Evolutionary conservation across 129 eudicot species (phyloP).

Genomic region (Dittrichia graveolens): DNA sequence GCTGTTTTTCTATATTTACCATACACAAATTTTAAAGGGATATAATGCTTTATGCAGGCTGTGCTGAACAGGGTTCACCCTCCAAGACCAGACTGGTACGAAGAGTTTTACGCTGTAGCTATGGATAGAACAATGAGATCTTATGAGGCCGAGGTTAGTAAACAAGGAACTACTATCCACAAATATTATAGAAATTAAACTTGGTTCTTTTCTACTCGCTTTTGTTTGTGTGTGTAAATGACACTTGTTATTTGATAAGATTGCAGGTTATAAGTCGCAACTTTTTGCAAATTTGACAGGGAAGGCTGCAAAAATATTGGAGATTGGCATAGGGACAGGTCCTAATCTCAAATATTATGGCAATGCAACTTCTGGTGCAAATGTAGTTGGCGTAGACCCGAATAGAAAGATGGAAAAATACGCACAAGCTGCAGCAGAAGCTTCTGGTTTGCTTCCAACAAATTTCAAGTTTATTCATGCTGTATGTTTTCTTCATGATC

Average conservation of each 20-base stretch:
- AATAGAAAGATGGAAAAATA: slow-evolving; percentile 87
- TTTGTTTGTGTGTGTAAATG: slow-evolving; percentile 17
- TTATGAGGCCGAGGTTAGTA: slow-evolving; percentile 82
- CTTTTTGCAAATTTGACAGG: slow-evolving; percentile 65
- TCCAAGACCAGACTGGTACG: slow-evolving; percentile 92
- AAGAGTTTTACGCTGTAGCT: slow-evolving; percentile 80
- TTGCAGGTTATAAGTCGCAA: slow-evolving; percentile 79
- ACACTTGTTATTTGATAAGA: slow-evolving; percentile 45
- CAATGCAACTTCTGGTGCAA: slow-evolving; percentile 31
- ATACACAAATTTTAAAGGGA: not conserved
- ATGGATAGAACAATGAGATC: slow-evolving; percentile 61
- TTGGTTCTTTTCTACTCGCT: not conserved
- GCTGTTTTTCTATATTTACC: not conserved
- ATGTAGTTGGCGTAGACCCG: slow-evolving; percentile 78
- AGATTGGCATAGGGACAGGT: slow-evolving; percentile 92
- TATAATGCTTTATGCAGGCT: slow-evolving; percentile 43
- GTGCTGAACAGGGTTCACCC: slow-evolving; percentile 79
- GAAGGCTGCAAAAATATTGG: slow-evolving; percentile 59
- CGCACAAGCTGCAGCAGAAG: slow-evolving; percentile 64
- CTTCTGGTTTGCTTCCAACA: slow-evolving; percentile 53
- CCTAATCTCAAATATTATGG: slow-evolving; percentile 85
- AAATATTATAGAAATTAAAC: not conserved
- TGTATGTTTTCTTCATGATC: slow-evolving; percentile 39
- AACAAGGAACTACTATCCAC: not conserved
- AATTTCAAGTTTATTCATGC: slow-evolving; percentile 73